Evolutionary conservation across 2,329 filamentous ascomycete species (phyloP), one percentile per base, ranked within the genome.

Genomic region (Epichloe uncinata): DNA sequence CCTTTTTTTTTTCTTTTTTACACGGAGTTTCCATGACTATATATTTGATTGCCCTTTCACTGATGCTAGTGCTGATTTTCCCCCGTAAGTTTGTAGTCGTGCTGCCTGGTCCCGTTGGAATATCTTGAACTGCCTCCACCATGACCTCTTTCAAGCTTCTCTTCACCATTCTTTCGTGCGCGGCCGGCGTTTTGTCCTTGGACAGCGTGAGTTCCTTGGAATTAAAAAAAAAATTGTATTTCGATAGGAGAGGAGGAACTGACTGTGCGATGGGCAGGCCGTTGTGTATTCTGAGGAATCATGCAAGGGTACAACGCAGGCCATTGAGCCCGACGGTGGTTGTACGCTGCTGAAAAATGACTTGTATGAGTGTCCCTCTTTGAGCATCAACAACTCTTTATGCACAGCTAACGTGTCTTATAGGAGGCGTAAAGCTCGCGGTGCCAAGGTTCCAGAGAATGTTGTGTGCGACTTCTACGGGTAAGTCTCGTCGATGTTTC

Each of bases 391-490:
- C 6, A 20, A 15, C 3, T 6, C 9, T 5, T 5, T 13, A n/a
- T 20, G 34, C 34, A 37, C 16, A 18, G 20, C 44, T 46, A 38
- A 18, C 3, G 3, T 16, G 49, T 2, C 12, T n/a, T 9, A 42
- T 13, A 50, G 49, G 44, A 50, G n/a, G 38, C 9, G 18, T 0
- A 47, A 16, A 33, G 22, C n/a, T 5, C 20, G 42, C 13, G 49
- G 49, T 5, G 45, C 41, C 13, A 18, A 18, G 5, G 40, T 47
- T 22, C 34, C 41, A 6, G 15, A 15, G 13, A 30, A 47, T 26
- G 22, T 51, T 13, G 49, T 51, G 5, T 48, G 49, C 34, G 38
- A 47, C 18, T 50, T 43, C n/a, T 47, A 47, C 11, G 22, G 15
- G 44, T 44, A 36, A 26, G 33, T 37, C 3, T 8, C n/a, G 30